Evolutionary conservation across 352 stramenopile genomes (phyloP), one percentile per base, ranked within the genome.

Genomic region (Globisporangium echinulatum): DNA sequence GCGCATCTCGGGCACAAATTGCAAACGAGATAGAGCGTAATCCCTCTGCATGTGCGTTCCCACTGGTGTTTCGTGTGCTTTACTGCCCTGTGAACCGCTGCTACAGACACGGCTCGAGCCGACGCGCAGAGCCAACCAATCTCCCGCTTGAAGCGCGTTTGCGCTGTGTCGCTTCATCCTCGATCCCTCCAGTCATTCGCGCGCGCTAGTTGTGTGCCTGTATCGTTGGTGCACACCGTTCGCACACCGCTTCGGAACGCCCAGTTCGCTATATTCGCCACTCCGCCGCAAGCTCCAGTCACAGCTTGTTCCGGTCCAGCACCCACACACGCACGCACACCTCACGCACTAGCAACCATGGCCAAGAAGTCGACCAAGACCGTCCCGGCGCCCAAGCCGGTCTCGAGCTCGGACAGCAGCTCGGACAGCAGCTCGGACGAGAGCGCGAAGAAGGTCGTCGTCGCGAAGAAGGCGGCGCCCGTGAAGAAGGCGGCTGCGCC

Each of bases 391-490:
- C 66, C 61, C 39, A 78, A 77, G 67, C 67, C 63, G 17, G 69
- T 63, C 52, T 68, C 57, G 54, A 73, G 64, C 64, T 71, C 62
- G 47, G 63, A 64, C 57, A 74, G 65, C 38, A 74, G 63, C 42
- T 74, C 66, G 37, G 72, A 81, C 59, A 75, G 66, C 54, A 77
- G 68, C 63, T 70, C 58, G 33, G 71, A 79, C 47, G 67, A 82
- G 65, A 68, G 57, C 49, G 56, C 68, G 10, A 77, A 79, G 72
- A 77, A 76, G 68, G 64, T 62, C 5, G 58, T 65, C 15, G 63
- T 62, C 37, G 47, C 37, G 25, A 63, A 63, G 50, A 63, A 56
- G 43, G 43, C 25, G 17, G 40, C 42, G 38, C 33, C 47, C 5
- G 49, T 53, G 46, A 61, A 61, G 56, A 61, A 61, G 56, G 56